Evolutionary conservation across 139 green algal genomes (phyloP).

Genomic region (Chlamydomonas sphaeroides): DNA sequence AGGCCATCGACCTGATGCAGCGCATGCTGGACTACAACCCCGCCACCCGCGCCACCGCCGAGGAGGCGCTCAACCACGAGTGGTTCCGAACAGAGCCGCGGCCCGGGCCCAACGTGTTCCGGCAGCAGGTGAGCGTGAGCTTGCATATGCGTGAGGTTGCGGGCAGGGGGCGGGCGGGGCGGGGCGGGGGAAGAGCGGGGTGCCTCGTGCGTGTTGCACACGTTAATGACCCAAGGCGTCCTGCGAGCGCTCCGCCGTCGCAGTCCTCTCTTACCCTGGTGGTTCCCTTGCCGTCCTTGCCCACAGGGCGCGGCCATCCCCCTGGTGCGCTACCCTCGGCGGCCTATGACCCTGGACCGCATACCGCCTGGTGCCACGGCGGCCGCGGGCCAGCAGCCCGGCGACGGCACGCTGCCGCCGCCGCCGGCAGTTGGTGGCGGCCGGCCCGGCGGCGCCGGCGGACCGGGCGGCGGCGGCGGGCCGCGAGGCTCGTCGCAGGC

Average conservation of each 20-base stretch:
- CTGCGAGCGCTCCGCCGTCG: too few relatives aligned
- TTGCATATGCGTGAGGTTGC: too few relatives aligned
- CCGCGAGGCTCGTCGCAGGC: background rate
- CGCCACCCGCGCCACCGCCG: constrained; percentile 61
- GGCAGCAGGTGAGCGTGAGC: constrained; percentile 9
- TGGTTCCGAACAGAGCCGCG: constrained; percentile 65
- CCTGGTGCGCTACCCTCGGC: constrained; percentile 35
- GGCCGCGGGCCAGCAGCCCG: background rate
- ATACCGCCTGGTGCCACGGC: background rate
- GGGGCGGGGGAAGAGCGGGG: too few relatives aligned
- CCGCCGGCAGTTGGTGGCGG: background rate
- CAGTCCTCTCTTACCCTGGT: background rate
- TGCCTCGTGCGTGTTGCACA: background rate
- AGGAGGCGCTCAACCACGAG: constrained; percentile 65
- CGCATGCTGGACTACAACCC: constrained; percentile 73
- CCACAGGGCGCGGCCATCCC: background rate
- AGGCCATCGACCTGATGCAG: constrained; percentile 57
- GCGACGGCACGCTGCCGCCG: background rate
- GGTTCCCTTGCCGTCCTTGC: background rate
- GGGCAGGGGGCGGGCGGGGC: background rate
- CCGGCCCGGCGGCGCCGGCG: background rate
- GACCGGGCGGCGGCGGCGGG: background rate
- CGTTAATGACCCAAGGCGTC: too few relatives aligned
- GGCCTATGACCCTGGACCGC: constrained; percentile 25
- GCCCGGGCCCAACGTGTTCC: constrained; percentile 57